Evolutionary conservation across 371 early-diverging fungal species (phyloP).

Genomic region (Smittium culicis): DNA sequence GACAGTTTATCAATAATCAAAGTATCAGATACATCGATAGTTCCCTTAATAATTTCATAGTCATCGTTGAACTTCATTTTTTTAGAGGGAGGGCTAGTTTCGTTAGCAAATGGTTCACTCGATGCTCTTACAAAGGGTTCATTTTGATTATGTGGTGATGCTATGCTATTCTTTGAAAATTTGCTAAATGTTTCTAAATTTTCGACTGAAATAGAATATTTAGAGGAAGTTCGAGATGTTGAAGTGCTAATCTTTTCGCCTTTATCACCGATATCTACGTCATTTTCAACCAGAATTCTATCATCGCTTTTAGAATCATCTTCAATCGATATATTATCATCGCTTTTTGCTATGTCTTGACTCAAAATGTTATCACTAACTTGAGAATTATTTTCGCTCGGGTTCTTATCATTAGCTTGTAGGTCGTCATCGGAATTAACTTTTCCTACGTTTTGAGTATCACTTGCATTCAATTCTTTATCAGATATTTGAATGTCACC

Average conservation of each 20-base stretch:
- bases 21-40: background rate
- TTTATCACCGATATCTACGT: conserved; percentile 10
- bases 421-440: no score
- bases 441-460: no score
- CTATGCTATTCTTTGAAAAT: no score
- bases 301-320: background rate
- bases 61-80: background rate
- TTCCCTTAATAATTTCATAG: background rate
- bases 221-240: no score
- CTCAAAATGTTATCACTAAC: no score
- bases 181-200: no score
- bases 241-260: no score
- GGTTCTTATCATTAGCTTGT: no score
- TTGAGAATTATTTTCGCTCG: no score
- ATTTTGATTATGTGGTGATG: no score
- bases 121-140: no score
- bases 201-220: no score
- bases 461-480: background rate
- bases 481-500: background rate
- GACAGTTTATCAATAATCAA: background rate
- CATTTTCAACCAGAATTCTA: conserved; percentile 4
- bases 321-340: background rate
- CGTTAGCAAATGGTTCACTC: background rate
- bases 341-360: background rate
- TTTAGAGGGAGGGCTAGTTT: background rate